Evolutionary conservation across 805 yeast species (phyloP).

Genomic region (Kuraishia cidri): DNA sequence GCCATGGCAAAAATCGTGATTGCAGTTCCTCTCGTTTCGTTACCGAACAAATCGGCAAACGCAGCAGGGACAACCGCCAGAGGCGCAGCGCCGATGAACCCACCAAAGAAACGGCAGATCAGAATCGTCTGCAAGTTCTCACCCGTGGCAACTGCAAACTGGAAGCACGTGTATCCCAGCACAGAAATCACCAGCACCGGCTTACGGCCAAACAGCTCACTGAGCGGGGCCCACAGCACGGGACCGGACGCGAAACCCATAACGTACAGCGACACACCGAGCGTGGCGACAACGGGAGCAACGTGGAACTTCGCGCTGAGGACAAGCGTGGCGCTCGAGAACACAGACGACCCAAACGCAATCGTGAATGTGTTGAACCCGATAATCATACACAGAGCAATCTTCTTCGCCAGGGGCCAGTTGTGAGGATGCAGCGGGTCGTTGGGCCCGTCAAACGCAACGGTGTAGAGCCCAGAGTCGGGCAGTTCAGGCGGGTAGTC

Average conservation of each 20-base stretch:
- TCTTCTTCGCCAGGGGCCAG: conserved; percentile 49
- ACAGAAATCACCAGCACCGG: conserved; percentile 47
- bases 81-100: conserved; percentile 79
- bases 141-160: conserved; percentile 71
- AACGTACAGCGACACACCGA: conserved; percentile 78
- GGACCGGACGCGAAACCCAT: conserved; percentile 94
- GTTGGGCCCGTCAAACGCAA: conserved; percentile 66
- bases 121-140: conserved; percentile 70
- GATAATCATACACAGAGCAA: conserved; percentile 29
- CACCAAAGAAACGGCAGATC: conserved; percentile 73
- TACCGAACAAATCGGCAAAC: conserved; percentile 73
- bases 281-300: conserved; percentile 57
- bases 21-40: conserved; percentile 65
- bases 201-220: conserved; percentile 72
- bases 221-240: conserved; percentile 79
- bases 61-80: conserved; percentile 82
- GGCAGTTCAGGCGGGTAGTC: conserved; percentile 56
- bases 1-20: conserved; percentile 62
- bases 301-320: conserved; percentile 47
- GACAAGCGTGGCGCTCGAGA: conserved; percentile 48
- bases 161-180: conserved; percentile 49
- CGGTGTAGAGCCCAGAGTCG: conserved; percentile 46
- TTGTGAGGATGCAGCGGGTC: conserved; percentile 81
- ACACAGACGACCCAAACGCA: conserved; percentile 80
- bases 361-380: conserved; percentile 41